Evolutionary conservation across 2,329 filamentous ascomycete genomes (phyloP), one percentile per base, ranked within the genome.

Genomic region (Ophiostoma himal-ulmi): DNA sequence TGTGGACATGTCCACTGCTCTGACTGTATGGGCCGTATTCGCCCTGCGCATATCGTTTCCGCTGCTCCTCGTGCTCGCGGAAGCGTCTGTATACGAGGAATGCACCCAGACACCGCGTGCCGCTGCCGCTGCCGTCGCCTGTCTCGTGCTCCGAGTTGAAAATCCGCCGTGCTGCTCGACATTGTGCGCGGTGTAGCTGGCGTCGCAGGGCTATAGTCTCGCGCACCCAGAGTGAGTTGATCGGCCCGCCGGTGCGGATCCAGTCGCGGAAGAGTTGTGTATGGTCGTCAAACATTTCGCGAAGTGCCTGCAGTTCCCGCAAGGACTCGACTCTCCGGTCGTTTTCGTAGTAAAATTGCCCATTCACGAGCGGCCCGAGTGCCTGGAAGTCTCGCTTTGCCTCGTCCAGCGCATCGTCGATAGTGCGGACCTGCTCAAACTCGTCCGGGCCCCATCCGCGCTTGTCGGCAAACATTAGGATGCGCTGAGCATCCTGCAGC

Each of bases 321-420:
- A 88, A 77, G 20, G 85, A 85, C 70, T 85, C 83, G 76, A 78
- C 85, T 87, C 81, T 84, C 70, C 84, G 80, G 75, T 88, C 85
- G 72, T 84, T 83, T 75, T 87, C 83, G 74, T 88, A 88, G 77
- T 87, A 85, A 65, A 83, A 80, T 74, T 84, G 82, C 39, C 85
- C 85, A 73, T 86, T 84, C 69, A 88, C 82, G 62, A 88, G 79
- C 66, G 81, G 80, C 30, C 82, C 82, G 71, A 88, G 79, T 75
- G 85, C 82, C 78, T 88, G 86, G 73, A 88, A 88, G 78, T 88
- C 86, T 76, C 82, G 83, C 78, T 84, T 86, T 70, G 86, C 86
- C 74, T 87, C 85, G 76, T 87, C 84, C 68, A 88, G 80, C n/a
- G 82, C 80, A 48, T 81, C 79, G 74, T 87, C 83, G 69, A 88